Percentiles rank a stretch among this genome's conserved stretches.
phyloP scores from a whole-genome alignment of 2,329 filamentous ascomycete species.

The Aspergillus carbonarius region DNA sequence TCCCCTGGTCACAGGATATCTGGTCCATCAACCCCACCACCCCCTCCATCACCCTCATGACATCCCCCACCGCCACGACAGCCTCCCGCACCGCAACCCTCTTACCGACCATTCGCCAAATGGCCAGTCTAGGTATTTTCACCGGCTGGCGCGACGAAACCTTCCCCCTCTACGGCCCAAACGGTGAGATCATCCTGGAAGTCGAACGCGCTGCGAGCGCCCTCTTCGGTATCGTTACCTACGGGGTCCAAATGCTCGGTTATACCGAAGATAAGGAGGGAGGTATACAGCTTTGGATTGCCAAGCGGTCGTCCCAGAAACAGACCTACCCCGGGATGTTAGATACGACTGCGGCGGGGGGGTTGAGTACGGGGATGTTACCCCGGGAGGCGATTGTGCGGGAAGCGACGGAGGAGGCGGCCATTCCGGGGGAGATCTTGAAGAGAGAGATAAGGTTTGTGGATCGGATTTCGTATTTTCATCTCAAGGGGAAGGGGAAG shows the following conservation, averaged over 20 bases:
- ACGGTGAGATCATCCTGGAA: conserved; percentile 41
- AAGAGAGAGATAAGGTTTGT: background rate
- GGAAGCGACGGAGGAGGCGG: conserved; percentile 26
- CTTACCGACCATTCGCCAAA: background rate
- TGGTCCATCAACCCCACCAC: conserved; percentile 4
- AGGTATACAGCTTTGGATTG: conserved; percentile 27
- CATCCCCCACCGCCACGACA: background rate
- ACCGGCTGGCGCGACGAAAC: conserved; percentile 40
- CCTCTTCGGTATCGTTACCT: conserved; percentile 45
- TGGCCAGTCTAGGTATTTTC: background rate
- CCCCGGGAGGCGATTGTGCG: conserved; percentile 28
- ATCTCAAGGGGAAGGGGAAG: conserved; percentile 11
- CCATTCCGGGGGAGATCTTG: background rate
- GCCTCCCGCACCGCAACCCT: background rate
- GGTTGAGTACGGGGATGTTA: conserved; percentile 18
- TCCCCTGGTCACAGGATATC: background rate
- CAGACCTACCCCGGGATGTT: conserved; percentile 34
- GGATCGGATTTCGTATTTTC: conserved; percentile 11
- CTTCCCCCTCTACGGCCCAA: conserved; percentile 42
- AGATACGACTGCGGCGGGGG: conserved; percentile 25
- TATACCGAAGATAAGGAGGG: conserved; percentile 26
- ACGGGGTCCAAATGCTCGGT: conserved; percentile 44
- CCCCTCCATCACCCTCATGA: background rate
- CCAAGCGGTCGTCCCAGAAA: conserved; percentile 22
- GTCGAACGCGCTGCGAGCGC: conserved; percentile 45